Evolutionary conservation across 1,284 basidiomycete species (phyloP), one percentile per base, ranked within the genome.

Genomic region (Apiotrichum montevideense): DNA sequence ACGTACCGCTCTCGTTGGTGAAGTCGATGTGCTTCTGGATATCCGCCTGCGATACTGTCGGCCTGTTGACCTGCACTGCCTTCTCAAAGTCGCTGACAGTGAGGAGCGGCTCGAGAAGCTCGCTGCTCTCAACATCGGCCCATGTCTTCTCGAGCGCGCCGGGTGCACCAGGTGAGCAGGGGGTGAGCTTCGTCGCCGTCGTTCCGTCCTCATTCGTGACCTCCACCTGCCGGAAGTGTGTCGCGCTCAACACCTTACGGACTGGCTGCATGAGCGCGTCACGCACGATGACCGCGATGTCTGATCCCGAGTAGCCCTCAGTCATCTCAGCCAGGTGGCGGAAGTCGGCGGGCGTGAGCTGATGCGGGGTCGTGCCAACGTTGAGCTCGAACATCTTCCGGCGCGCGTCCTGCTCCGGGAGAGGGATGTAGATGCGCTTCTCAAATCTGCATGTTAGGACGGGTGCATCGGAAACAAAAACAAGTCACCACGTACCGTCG

Each of bases 241-340:
- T 97, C 1, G 96, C 93, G 33, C 87, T 85, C 46, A 98, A 84
- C 44, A 98, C 92, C 74, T 98, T 98, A 56, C 96, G 85, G 29
- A 98, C 91, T 1, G 96, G 95, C 74, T 98, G 94, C 95, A 98
- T 98, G 58, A 98, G 81, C 1, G 95, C 95, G 69, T 98, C 96
- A 57, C 94, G 87, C 8, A 98, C 95, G 50, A 97, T 83, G 59
- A 97, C 88, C 1, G 93, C 87, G 59, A 98, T 93, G 79, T 98
- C 95, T 11, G 91, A 94, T 10, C 95, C 95, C 37, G 92, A 92
- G 75, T 93, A 97, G 1, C 94, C 94, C 21, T 97, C 90, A 1
- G 95, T 98, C 70, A 82, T 83, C 15, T 89, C 84, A 1, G 91
- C 95, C 5, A 98, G 82, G 39, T 79, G 70, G 50, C 88, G 85